Base-by-base conservation (phyloP, 495 filamentous ascomycete species). In the Daldinia childiae region DNA sequence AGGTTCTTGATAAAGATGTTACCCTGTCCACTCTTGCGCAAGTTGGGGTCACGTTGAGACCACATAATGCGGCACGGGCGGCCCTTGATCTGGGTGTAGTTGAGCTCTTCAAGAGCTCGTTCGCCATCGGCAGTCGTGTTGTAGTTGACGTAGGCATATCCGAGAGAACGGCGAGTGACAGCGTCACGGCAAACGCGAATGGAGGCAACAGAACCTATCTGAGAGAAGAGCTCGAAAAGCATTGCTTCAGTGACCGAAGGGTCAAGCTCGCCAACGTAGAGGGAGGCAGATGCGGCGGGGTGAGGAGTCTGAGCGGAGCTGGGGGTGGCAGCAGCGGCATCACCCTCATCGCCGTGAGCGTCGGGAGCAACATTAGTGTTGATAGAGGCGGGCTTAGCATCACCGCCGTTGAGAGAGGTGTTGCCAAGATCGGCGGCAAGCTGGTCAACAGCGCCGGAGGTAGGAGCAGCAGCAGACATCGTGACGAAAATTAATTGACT, bases 1-100 rank as follows among this genome's bases (percentile, higher is more conserved):
- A 99, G 85, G 85, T 99, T 99, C 89, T 99, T 99, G 90, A 99
- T 99, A 88, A 99, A 99, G 75, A 99, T 94, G 79, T 99, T 99
- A 79, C 95, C 95, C 83, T 98, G 94, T 72, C 95, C 95, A 75
- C 94, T 99, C 90, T 99, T 99, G 84, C 95, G 95, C 77, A 98
- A 88, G 79, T 95, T 95, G 72, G 95, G 95, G 83, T 99, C 95
- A 83, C 95, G 95, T 87, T 99, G 95, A 66, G 96, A 98, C 95
- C 95, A 99, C 95, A 99, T 99, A 87, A 99, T 99, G 81, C 95
- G 95, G 90, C 96, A 98, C 36, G 95, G 95, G 80, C 93, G 93
- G 76, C 93, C 93, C 89, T 98, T 98, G 87, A 99, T 98, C 72
- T 97, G 85, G 66, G 96, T 99, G 86, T 99, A 99, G 89, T 99